A percentile compares a stretch with the other conserved stretches of the same genome.
Evolutionary conservation across 2,329 filamentous ascomycete genomes (phyloP).

Genomic region (Alternaria burnsii): DNA sequence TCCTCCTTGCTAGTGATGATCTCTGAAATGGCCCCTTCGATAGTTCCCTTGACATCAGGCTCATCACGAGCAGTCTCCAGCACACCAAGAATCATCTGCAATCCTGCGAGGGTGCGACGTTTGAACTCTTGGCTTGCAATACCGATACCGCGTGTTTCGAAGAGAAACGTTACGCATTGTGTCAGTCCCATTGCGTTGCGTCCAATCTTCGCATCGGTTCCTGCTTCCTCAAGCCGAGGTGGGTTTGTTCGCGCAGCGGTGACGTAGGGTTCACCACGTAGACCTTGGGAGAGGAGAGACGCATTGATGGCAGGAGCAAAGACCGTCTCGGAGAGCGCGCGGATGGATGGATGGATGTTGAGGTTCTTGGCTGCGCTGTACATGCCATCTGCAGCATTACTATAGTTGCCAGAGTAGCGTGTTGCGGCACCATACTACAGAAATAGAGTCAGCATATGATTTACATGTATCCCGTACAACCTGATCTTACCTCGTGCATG

Average conservation of each 20-base stretch:
- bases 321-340: conserved; percentile 44
- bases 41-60: conserved; percentile 35
- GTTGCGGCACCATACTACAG: conserved; percentile 39
- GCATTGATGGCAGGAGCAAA: conserved; percentile 47
- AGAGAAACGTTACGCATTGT: conserved; percentile 48
- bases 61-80: conserved; percentile 46
- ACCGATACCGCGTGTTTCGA: conserved; percentile 48
- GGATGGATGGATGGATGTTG: conserved; percentile 47
- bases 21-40: conserved; percentile 39
- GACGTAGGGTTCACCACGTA: conserved; percentile 48
- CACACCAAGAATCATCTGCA: conserved; percentile 47
- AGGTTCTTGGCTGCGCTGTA: conserved; percentile 49
- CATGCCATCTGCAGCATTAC: conserved; percentile 48
- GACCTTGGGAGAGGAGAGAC: conserved; percentile 33
- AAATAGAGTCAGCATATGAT: background rate
- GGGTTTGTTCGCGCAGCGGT: conserved; percentile 38
- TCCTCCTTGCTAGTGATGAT: conserved; percentile 36
- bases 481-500: conserved; percentile 37
- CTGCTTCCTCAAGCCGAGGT: conserved; percentile 43
- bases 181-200: conserved; percentile 50
- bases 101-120: conserved; percentile 42
- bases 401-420: conserved; percentile 40
- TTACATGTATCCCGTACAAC: background rate
- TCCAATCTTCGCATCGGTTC: conserved; percentile 49
- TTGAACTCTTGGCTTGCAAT: conserved; percentile 48